phyloP scores from a whole-genome alignment of 2,329 filamentous ascomycete species.

The Bipolaris gigantea region DNA sequence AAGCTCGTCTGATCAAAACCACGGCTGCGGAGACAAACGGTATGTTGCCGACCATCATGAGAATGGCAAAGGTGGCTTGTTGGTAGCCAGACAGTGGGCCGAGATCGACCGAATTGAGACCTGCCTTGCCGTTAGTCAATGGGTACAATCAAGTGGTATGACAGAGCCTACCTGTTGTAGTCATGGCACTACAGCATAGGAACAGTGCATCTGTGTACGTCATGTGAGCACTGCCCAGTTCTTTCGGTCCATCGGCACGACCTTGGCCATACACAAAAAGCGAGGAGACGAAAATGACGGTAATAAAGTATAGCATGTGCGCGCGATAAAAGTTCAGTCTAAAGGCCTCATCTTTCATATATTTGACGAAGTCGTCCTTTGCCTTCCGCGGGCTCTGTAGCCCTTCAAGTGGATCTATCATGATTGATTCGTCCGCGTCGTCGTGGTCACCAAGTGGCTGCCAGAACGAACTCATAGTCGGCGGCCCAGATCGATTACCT shows the following conservation, averaged over 20 bases:
- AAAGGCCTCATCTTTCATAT: constrained; percentile 21
- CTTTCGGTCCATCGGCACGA: constrained; percentile 25
- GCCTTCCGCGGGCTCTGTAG: constrained; percentile 21
- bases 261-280: constrained; percentile 36
- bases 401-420: constrained; percentile 24
- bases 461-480: constrained; percentile 10
- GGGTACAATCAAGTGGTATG: not conserved
- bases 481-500: not conserved
- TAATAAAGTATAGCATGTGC: constrained; percentile 38
- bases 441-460: constrained; percentile 7
- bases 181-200: constrained; percentile 36
- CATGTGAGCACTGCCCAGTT: constrained; percentile 19
- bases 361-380: constrained; percentile 22
- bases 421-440: not conserved
- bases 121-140: constrained; percentile 10
- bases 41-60: constrained; percentile 37
- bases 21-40: constrained; percentile 35
- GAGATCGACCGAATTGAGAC: constrained; percentile 32
- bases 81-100: constrained; percentile 32
- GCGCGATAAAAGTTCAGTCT: constrained; percentile 29
- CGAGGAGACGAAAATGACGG: constrained; percentile 31
- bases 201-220: constrained; percentile 35
- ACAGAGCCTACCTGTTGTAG: constrained; percentile 26
- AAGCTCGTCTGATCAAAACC: constrained; percentile 28
- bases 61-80: constrained; percentile 30